Evolutionary conservation across 768 basidiomycete genomes (phyloP).

Genomic region (Holtermanniella nyarrowii): DNA sequence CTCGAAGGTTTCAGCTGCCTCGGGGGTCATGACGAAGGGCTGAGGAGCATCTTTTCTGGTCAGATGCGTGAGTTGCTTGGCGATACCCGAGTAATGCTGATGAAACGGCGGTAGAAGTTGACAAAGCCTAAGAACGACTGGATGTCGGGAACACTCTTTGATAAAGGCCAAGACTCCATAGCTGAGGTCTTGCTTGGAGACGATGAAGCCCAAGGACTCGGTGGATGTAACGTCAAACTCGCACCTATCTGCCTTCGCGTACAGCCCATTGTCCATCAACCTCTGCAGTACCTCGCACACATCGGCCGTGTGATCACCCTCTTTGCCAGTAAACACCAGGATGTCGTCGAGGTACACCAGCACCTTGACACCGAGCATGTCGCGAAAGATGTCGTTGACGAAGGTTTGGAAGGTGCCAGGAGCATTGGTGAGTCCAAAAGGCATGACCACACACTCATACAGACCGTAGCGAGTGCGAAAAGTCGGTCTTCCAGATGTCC

Average conservation of each 20-base stretch:
- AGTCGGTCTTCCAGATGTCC: slow-evolving; percentile 41
- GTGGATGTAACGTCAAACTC: slow-evolving; percentile 10
- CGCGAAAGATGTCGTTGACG: slow-evolving; percentile 19
- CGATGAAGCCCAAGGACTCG: slow-evolving; percentile 22
- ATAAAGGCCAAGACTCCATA: slow-evolving; percentile 15
- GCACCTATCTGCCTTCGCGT: slow-evolving; percentile 17
- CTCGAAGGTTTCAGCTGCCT: too few species aligned
- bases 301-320: slow-evolving; percentile 10
- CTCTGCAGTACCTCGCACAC: slow-evolving; percentile 16
- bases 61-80: slow-evolving; percentile 9
- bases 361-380: slow-evolving; percentile 10
- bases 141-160: slow-evolving; percentile 10
- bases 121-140: slow-evolving; percentile 24
- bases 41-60: slow-evolving; percentile 1
- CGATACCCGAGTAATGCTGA: slow-evolving; percentile 15
- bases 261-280: slow-evolving; percentile 11
- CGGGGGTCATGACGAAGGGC: neutral
- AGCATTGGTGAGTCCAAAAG: slow-evolving; percentile 27
- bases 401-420: slow-evolving; percentile 22
- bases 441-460: slow-evolving; percentile 23
- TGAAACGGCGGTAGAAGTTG: slow-evolving; percentile 28
- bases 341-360: slow-evolving; percentile 28
- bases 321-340: slow-evolving; percentile 11
- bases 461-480: slow-evolving; percentile 36
- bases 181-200: slow-evolving; percentile 5